Base-by-base conservation (phyloP, 129 eudicot species). In the Saposhnikovia divaricata region DNA sequence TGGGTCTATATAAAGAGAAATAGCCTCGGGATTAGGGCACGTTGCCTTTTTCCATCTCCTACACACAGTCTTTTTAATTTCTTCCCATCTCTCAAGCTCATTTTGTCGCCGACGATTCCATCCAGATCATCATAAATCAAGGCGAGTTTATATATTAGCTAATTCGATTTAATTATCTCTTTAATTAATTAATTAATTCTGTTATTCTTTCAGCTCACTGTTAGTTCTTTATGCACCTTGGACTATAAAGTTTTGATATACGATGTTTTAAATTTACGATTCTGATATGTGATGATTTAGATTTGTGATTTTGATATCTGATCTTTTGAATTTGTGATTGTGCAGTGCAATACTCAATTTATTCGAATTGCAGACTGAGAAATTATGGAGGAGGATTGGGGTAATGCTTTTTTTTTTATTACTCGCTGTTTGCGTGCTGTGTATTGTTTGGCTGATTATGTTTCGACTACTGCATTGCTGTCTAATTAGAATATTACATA, bases 301-400 rank as follows among this genome's bases (percentile, higher is more conserved):
- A 16, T 18, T 71, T 71, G 55, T 48, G 18, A 48, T 48, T 48
- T 19, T 21, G 27, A 19, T 53, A 19, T 53, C 2, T 19, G 28
- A 53, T 53, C 10, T 57, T 57, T 21, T 55, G 9, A 55, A 55
- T 55, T 55, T 72, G 0, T 27, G 28, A 73, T 4, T 43, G 15
- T 43, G 77, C 77, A 73, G 77, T 55, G 4, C 40, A 3, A 57
- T 31, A 21, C 77, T 51, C 1, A 80, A 18, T 57, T 57, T 21
- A 4, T 57, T 57, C 1, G 66, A 23, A 21, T 21, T 2, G 0
- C 12, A 19, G 4, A 6, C 27, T 1, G 8, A 50, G 23, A 50
- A 5, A 13, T 51, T 23, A 57, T 57, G 66, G 66, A 57, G 66
- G 27, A 6, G 4, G 89, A 88, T 91, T 91, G 96, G 96, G 93